Percentiles rank a stretch among this genome's conserved stretches.
These are phyloP conservation scores for Metschnikowia vanudenii DNA, from an alignment of 805 yeast genomes.

Conservation along the genomic window DNA sequence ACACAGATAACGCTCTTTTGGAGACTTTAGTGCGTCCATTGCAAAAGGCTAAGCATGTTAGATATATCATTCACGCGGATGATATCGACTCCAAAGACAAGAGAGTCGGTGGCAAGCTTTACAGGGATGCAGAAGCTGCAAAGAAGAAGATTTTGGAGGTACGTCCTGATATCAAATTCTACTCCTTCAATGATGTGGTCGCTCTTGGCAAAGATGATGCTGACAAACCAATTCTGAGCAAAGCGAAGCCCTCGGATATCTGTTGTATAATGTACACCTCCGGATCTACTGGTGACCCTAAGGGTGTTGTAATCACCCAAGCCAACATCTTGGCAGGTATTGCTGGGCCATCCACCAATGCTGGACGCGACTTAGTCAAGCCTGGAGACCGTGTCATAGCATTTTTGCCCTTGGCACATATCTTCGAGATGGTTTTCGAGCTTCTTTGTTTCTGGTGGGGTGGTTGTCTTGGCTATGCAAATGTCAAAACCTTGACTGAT, in stretches of 20 bases:
- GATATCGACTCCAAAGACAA: constrained; percentile 59
- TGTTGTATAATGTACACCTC: constrained; percentile 86
- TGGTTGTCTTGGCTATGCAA: constrained; percentile 83
- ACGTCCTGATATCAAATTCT: constrained; percentile 75
- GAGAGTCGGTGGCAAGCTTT: constrained; percentile 60
- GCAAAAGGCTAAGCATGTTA: constrained; percentile 56
- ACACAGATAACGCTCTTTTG: constrained; percentile 79
- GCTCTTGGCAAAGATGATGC: constrained; percentile 58
- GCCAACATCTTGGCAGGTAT: constrained; percentile 76
- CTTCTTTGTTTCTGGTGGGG: constrained; percentile 85
- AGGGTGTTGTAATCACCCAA: constrained; percentile 74
- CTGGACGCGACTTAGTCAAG: constrained; percentile 50
- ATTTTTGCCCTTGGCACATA: constrained; percentile 94
- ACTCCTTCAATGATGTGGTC: constrained; percentile 63
- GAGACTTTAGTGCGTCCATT: constrained; percentile 69
- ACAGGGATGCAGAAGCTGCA: constrained; percentile 55
- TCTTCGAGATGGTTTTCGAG: constrained; percentile 90
- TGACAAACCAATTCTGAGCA: constrained; percentile 28
- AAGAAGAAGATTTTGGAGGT: constrained; percentile 55
- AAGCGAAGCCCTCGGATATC: constrained; percentile 57
- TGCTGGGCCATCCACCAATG: constrained; percentile 73
- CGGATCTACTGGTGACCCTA: constrained; percentile 83
- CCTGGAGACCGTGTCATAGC: constrained; percentile 73
- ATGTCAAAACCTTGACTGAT: constrained; percentile 86
- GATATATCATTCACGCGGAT: constrained; percentile 71